Conservation (phyloP, 2,329 filamentous ascomycete genomes). For the Epicoccum sorghinum region DNA sequence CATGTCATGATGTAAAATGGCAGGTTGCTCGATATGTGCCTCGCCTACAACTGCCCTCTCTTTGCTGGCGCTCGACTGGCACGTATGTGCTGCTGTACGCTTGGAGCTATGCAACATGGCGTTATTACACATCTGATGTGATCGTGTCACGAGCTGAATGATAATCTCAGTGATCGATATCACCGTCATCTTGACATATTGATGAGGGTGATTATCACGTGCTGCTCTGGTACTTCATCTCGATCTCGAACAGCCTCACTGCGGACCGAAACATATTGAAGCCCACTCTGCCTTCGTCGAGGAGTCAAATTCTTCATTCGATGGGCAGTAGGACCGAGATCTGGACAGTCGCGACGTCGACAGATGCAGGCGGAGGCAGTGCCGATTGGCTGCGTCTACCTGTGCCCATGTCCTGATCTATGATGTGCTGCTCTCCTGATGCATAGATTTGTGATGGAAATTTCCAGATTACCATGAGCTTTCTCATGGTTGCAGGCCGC, state of each 20-base stretch:
- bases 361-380: background rate
- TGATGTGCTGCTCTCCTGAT: conserved; percentile 6
- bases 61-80: too few species aligned
- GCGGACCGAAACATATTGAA: conserved; percentile 10
- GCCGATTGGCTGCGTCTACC: conserved; percentile 9
- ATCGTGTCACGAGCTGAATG: too few species aligned
- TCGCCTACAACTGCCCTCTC: too few species aligned
- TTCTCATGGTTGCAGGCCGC: conserved; percentile 7
- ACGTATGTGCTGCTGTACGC: too few species aligned
- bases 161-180: too few species aligned
- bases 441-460: conserved; percentile 4
- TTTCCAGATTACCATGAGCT: conserved; percentile 5
- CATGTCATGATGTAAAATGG: too few species aligned
- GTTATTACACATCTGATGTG: too few species aligned
- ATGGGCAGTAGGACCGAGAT: background rate
- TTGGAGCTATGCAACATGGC: too few species aligned
- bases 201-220: background rate
- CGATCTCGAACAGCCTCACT: conserved; percentile 4
- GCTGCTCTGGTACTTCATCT: background rate
- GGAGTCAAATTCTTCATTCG: background rate
- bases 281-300: background rate
- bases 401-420: background rate
- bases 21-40: too few species aligned
- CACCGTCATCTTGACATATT: too few species aligned
- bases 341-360: conserved; percentile 1